phyloP scores from a whole-genome alignment of 2,329 filamentous ascomycete species.

The Myriosclerotinia duriaeana region DNA sequence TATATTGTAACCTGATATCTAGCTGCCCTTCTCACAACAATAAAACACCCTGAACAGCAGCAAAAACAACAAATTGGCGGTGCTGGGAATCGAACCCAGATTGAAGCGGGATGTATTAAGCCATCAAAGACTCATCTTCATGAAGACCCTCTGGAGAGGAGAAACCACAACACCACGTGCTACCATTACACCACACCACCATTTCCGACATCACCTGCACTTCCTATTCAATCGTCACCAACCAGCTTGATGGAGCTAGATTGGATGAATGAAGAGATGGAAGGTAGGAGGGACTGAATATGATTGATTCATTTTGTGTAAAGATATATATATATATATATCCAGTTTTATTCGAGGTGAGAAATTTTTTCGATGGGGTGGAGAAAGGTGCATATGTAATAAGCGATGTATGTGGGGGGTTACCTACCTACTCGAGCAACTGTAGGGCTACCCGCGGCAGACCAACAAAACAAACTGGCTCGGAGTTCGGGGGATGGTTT shows the following conservation, averaged over 20 bases:
- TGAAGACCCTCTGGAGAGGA: slow-evolving; percentile 10
- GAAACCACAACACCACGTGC: slow-evolving; percentile 24
- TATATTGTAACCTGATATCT: not conserved
- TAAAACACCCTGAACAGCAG: not conserved
- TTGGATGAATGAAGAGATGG: not conserved
- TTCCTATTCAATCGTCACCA: not conserved
- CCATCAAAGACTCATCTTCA: not conserved
- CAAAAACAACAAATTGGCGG: slow-evolving; percentile 5
- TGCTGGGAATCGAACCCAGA: slow-evolving; percentile 25
- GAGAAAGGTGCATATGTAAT: not conserved
- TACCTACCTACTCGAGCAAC: no score
- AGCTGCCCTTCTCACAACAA: not conserved
- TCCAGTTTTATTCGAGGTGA: not conserved
- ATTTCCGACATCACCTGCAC: not conserved
- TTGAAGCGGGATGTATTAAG: slow-evolving; percentile 13
- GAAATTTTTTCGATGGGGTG: not conserved
- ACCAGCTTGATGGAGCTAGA: slow-evolving; percentile 6
- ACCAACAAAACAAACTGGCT: no score
- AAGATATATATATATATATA: not conserved
- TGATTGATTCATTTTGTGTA: accelerated
- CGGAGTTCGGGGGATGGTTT: no score
- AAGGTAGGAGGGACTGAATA: not conserved
- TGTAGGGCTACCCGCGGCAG: slow-evolving; percentile 11
- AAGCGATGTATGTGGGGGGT: slow-evolving; percentile 7
- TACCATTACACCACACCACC: slow-evolving; percentile 26